These are phyloP conservation scores for Backusella parvicylindrica DNA, from an alignment of 192 early-diverging fungal species.

Conservation along the genomic window DNA sequence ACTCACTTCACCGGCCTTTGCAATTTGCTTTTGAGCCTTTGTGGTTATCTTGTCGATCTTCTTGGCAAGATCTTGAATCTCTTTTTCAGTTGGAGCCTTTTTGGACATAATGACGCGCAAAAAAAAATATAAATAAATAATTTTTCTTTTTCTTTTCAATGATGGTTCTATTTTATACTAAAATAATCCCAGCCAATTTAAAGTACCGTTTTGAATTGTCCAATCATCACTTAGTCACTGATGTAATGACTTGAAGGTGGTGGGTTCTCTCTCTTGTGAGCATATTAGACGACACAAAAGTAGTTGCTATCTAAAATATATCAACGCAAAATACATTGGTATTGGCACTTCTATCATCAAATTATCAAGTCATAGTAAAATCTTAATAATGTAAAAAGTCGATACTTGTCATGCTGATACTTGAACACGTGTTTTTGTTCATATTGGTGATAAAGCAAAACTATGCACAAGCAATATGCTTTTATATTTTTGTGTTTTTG, in stretches of 20 bases:
- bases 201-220: not conserved
- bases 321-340: too few relatives aligned
- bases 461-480: not conserved
- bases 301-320: not conserved
- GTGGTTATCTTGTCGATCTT: conserved; percentile 14
- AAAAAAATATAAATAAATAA: not conserved
- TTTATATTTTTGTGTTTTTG: too few relatives aligned
- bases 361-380: too few relatives aligned
- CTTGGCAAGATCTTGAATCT: conserved; percentile 16
- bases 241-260: too few relatives aligned
- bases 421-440: not conserved
- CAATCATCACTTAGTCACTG: not conserved
- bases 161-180: not conserved
- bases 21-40: conserved; percentile 11
- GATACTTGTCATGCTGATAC: not conserved
- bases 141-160: not conserved
- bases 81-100: conserved; percentile 16
- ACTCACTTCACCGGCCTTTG: not conserved
- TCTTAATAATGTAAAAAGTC: not conserved
- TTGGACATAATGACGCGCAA: not conserved
- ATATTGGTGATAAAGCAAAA: not conserved
- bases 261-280: not conserved
- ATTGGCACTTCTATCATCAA: not conserved
- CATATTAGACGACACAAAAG: not conserved
- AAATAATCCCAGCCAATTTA: not conserved